Percentiles rank a stretch among this genome's conserved stretches.
These are phyloP conservation scores for Aciculosporium take DNA, from an alignment of 2,329 filamentous ascomycete species.

Conservation along the genomic window DNA sequence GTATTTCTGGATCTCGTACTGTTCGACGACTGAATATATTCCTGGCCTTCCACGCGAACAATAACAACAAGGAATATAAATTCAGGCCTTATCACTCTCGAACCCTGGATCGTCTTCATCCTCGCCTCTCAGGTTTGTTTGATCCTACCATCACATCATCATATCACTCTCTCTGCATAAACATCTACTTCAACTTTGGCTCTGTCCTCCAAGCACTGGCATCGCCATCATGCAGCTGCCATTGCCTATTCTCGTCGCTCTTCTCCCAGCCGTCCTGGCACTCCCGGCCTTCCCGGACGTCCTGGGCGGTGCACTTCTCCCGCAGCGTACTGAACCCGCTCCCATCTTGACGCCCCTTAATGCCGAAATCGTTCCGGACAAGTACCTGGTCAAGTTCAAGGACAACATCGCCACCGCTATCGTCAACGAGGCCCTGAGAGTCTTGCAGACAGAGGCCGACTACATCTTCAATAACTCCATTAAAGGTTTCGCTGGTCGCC, in stretches of 20 bases:
- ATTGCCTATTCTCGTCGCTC: conserved; percentile 11
- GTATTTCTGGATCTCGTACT: no score
- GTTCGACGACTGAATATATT: no score
- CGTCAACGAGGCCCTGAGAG: conserved; percentile 7
- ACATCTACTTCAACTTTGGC: background rate
- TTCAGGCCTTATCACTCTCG: no score
- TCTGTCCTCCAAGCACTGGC: background rate
- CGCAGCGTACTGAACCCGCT: conserved; percentile 14
- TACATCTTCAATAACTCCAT: conserved; percentile 12
- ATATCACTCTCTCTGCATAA: background rate
- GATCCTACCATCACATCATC: background rate
- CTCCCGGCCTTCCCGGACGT: conserved; percentile 9
- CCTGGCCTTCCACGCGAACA: no score
- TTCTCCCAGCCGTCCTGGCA: conserved; percentile 12
- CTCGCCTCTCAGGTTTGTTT: conserved; percentile 1
- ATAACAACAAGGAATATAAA: conserved; percentile 10
- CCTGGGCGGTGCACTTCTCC: no score
- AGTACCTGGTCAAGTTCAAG: conserved; percentile 20
- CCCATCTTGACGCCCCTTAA: conserved; percentile 12
- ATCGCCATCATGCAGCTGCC: conserved; percentile 12
- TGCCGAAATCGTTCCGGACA: conserved; percentile 11
- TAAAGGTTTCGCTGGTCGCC: conserved; percentile 13
- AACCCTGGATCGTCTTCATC: no score
- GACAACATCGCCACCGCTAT: conserved; percentile 8
- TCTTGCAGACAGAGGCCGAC: conserved; percentile 11